A percentile compares a stretch with the other conserved stretches of the same genome.
These are phyloP conservation scores for Xylaria sp. DNA, from an alignment of 495 filamentous ascomycete species.

Conservation along the genomic window DNA sequence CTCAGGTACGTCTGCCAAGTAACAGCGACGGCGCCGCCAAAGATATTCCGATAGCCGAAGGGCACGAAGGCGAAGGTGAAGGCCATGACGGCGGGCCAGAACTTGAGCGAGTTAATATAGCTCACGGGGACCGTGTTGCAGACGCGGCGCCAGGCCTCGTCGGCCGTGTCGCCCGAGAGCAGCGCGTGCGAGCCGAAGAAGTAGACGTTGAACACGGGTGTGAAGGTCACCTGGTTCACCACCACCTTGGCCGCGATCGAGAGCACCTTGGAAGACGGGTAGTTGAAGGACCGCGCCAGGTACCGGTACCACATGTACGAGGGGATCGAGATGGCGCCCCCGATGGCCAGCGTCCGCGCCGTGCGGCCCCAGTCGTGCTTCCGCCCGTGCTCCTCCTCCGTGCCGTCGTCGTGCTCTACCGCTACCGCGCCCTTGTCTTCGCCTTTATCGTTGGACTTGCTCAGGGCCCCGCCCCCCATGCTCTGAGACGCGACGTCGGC, in stretches of 20 bases:
- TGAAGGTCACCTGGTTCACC: conserved; percentile 83
- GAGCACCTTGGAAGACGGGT: conserved; percentile 68
- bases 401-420: conserved; percentile 41
- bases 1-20: conserved; percentile 93
- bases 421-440: background rate
- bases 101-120: conserved; percentile 79
- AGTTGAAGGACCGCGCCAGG: conserved; percentile 82
- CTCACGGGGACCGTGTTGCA: conserved; percentile 77
- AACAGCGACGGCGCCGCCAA: conserved; percentile 78
- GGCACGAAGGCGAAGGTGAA: conserved; percentile 86
- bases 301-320: conserved; percentile 87
- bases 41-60: conserved; percentile 77
- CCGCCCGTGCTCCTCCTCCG: conserved; percentile 54
- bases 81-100: conserved; percentile 90
- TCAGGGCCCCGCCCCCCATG: conserved; percentile 37
- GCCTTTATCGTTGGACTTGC: background rate
- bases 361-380: conserved; percentile 76
- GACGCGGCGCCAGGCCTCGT: conserved; percentile 72
- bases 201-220: conserved; percentile 87
- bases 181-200: conserved; percentile 87
- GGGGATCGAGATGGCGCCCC: conserved; percentile 73
- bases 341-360: conserved; percentile 73
- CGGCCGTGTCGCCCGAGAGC: conserved; percentile 62
- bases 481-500: conserved; percentile 83
- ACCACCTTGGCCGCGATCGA: conserved; percentile 77